Evolutionary conservation across 2,329 filamentous ascomycete species (phyloP), one percentile per base, ranked within the genome.

Genomic region (Furcasterigmium sp.): DNA sequence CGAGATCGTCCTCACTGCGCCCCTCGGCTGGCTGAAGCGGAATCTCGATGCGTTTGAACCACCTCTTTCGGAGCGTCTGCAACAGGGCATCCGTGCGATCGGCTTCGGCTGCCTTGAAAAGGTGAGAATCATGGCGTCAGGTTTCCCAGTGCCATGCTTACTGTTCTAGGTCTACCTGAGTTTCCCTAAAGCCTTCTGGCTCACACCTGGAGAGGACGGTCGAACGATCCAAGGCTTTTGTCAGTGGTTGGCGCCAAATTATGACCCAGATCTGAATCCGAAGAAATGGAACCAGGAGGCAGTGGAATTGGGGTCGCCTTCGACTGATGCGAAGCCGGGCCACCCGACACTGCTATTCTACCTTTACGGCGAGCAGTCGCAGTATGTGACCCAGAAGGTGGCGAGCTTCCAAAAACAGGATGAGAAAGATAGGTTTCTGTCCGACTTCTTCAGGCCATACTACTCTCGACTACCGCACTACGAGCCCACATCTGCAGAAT

Each of bases 311-410:
- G 23, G 23, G 23, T 26, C 23, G 23, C 82, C 85, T 34, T 80
- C 83, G 2, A 71, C 94, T 3, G 72, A 78, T 0, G 53, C 57
- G 0, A 56, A 66, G 2, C 71, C 69, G 40, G 75, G 83, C 0
- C 89, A 95, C 46, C 85, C 90, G 8, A 94, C 88, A 0, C 73
- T 95, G 4, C 76, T 95, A 20, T 95, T 95, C 73, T 95, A 90
- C 68, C 82, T 74, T 28, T 84, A 81, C 55, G 85, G 85, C 29
- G 75, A 73, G 17, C 78, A 82, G 57, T 81, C 78, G 1, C 61
- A 62, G 8, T 69, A 76, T 53, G 60, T 85, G 37, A 80, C 75
- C 0, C 60, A 63, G 11, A 59, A 64, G 15, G 54, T 77, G 7
- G 63, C 63, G 4, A 59, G 64, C 13, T 53, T 77, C 3, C 39